Evolutionary conservation across 169 alveolate genomes (phyloP), one percentile per base, ranked within the genome.

Genomic region (Blepharisma undulans): DNA sequence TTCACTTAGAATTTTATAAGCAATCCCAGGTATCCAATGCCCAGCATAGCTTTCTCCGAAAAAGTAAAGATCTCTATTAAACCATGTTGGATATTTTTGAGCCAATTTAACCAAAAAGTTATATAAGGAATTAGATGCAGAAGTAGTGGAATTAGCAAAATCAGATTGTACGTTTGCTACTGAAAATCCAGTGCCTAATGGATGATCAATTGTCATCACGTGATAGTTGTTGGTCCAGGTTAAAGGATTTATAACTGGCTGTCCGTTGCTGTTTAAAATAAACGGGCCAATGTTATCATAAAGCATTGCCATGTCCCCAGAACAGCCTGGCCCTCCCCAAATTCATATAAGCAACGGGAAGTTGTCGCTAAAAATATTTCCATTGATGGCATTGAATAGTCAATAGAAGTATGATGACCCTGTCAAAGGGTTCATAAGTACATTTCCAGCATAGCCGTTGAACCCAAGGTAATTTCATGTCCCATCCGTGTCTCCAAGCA

Each of bases 271-370:
- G 59, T 89, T 33, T 21, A 89, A 25, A 12, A 34, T 32, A 77
- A 82, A 27, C 16, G 90, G 92, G 32, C 89, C 74, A 32, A 84
- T 87, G 14, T 74, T 48, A 18, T 89, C 92, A 32, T 34, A 36
- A 36, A 89, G 81, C 85, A 82, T 89, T 2, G 94, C 96, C 34
- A 76, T 82, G 34, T 90, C 66, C 10, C 93, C 87, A 22, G 96
- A 91, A 34, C 94, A 90, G 4, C 94, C 94, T 8, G 96, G 96
- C 12, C 96, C 96, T 72, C 96, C 96, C 33, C 91, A 90, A 7
- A 91, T 86, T 93, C 96, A 93, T 77, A 91, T 7, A 7, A 93
- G 84, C 48, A 93, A 87, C 0, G 96, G 96, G 3, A 79, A 72
- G 36, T 76, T 77, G 0, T 91, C 96, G 6, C 88, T 59, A 30